Evolutionary conservation across 179 eudicot genomes (phyloP), one percentile per base, ranked within the genome.

Genomic region (Patellifolia procumbens): DNA sequence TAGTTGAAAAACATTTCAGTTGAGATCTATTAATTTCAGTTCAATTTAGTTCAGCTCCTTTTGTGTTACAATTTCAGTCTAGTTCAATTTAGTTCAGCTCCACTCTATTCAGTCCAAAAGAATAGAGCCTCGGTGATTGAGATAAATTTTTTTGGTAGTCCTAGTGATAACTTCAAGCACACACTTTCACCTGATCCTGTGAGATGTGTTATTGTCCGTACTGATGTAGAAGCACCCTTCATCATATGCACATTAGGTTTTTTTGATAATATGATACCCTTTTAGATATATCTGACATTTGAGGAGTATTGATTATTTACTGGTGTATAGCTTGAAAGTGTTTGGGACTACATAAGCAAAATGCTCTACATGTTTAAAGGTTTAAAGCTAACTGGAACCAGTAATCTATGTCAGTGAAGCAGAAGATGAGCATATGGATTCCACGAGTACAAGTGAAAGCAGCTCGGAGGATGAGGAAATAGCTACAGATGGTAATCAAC

Each of bases 401-500:
- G n/a, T 2, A 53, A 59, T 26, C 35, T 46, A 10, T 45, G 8
- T 68, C 55, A 28, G 56, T 15, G 48, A 46, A 9, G 37, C 17
- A 17, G 73, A 43, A 26, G 56, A 45, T 26, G 56, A 43, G 56
- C 39, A 28, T 20, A 68, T 48, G 56, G 34, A 45, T 46, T 68
- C 58, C 55, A 46, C 73, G 16, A 29, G 73, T 34, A 31, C 46
- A 43, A 48, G 11, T 26, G 39, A 43, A 28, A 20, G 58, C 35
- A 68, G 73, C 58, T 45, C 55, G n/a, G 73, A 68, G 32, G 56
- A 68, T 28, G 73, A 68, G 0, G 73, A 69, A 66, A 15, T 15
- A 66, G 51, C 28, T 39, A 10, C 70, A 37, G 70, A 66, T 2
- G 70, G 70, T 66, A 59, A 66, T 16, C 19, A 29, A 28, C 66